phyloP scores from a whole-genome alignment of 1,284 basidiomycete species.

The Xanthoconium separans region DNA sequence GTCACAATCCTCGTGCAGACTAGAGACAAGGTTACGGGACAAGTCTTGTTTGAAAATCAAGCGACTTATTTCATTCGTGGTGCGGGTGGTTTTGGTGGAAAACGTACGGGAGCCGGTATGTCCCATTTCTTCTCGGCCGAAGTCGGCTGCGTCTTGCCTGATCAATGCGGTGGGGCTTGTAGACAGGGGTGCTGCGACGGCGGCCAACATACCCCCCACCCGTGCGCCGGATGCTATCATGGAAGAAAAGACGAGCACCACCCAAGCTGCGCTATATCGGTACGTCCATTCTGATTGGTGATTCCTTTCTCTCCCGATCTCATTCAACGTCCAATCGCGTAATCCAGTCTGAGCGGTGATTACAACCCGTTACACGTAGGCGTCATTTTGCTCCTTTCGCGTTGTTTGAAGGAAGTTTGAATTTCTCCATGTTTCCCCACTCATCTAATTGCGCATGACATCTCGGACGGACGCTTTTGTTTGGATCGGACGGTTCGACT shows the following conservation, averaged over 20 bases:
- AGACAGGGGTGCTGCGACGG: constrained; percentile 92
- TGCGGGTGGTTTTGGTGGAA: constrained; percentile 93
- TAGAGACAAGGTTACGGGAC: constrained; percentile 75
- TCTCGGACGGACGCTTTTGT: not conserved
- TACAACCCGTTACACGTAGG: constrained; percentile 87
- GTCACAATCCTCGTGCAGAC: constrained; percentile 81
- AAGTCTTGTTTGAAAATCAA: constrained; percentile 91
- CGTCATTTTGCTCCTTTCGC: not conserved
- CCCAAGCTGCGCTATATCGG: constrained; percentile 93
- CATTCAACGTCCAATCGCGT: not conserved
- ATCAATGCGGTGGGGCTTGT: not conserved
- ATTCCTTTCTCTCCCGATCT: constrained; percentile 3
- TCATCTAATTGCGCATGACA: not conserved
- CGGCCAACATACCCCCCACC: constrained; percentile 80
- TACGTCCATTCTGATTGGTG: constrained; percentile 32
- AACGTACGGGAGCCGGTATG: constrained; percentile 76
- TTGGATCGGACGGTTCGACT: constrained; percentile 6
- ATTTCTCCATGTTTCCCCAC: not conserved
- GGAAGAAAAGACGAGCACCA: constrained; percentile 80
- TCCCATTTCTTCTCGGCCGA: constrained; percentile 1
- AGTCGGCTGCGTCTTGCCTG: not conserved
- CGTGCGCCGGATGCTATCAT: constrained; percentile 81
- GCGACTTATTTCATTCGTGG: constrained; percentile 93
- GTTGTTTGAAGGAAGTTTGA: constrained; percentile 6
- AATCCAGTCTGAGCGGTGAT: constrained; percentile 78